Percentiles rank a stretch among this genome's conserved stretches.
phyloP scores from a whole-genome alignment of 495 filamentous ascomycete species.

The Tuber microsphaerosporum region DNA sequence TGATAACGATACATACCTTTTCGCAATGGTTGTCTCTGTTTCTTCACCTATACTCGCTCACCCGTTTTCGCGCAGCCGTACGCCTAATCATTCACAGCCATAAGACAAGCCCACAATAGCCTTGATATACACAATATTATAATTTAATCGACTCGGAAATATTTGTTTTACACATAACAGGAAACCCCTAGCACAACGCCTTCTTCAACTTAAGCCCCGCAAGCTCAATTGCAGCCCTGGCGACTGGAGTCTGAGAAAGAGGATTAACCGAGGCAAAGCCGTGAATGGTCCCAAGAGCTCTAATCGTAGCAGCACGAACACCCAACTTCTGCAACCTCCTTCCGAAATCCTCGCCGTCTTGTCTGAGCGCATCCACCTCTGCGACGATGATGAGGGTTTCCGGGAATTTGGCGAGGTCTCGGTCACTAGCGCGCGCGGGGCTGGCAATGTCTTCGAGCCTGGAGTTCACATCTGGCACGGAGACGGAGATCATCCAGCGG shows the following conservation, averaged over 20 bases:
- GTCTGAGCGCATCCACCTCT: slow-evolving; percentile 48
- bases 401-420: slow-evolving; percentile 42
- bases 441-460: slow-evolving; percentile 29
- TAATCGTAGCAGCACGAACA: slow-evolving; percentile 42
- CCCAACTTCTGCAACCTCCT: slow-evolving; percentile 45
- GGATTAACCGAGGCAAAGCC: slow-evolving; percentile 42
- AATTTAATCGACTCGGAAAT: background rate
- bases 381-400: slow-evolving; percentile 47
- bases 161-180: background rate
- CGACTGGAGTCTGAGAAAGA: slow-evolving; percentile 17
- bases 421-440: slow-evolving; percentile 28
- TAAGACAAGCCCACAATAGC: background rate
- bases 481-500: slow-evolving; percentile 8
- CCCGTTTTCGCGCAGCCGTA: background rate
- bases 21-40: background rate
- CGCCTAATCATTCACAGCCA: background rate
- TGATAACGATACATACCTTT: too few relatives aligned
- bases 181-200: slow-evolving; percentile 5
- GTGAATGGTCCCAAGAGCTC: slow-evolving; percentile 44
- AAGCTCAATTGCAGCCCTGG: slow-evolving; percentile 18
- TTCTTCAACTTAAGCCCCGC: slow-evolving; percentile 9
- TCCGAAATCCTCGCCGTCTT: slow-evolving; percentile 48
- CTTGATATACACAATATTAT: background rate
- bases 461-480: slow-evolving; percentile 19
- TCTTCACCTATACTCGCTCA: background rate